Evolutionary conservation across 2,329 filamentous ascomycete species (phyloP), one percentile per base, ranked within the genome.

Genomic region (Aspergillus hortae): DNA sequence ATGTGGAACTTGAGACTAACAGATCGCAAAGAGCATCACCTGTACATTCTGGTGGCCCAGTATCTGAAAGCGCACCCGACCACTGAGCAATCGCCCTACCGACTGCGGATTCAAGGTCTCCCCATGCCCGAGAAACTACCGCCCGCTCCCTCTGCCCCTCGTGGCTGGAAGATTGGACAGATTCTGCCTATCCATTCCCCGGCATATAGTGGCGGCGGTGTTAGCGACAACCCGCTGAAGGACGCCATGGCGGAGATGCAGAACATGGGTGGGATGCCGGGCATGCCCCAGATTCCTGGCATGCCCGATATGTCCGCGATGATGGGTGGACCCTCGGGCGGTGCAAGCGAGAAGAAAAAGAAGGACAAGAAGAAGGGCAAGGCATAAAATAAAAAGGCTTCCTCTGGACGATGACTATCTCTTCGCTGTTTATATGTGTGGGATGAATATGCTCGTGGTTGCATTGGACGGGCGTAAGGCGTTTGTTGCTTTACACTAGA

Each of bases 171-270:
- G 77, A 87, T 97, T 71, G 85, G 84, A 56, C 84, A 83, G 54
- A 84, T 96, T 53, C 68, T 99, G 59, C 94, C 94, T 19, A 85
- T 95, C 58, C 88, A 95, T 66, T 95, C 89, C 56, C 86, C 92
- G 0, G 94, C 91, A 15, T 82, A 97, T 74, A 94, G 89, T 49
- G 94, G 94, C 7, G 94, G 94, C 10, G 94, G 94, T 33, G 90
- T 97, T 10, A 92, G 85, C 56, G 94, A 99, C 71, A 95, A 97
- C 67, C 84, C 96, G 56, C 85, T 97, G 66, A 90, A 94, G 77
- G 92, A 96, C 61, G 95, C 96, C 80, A 96, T 97, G 92, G 87
- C 85, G 65, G 90, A 95, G 76, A 95, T 97, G 90, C 78, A 81
- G 58, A 77, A 75, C 60, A 68, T 74, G 58, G 65, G 67, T 53